Evolutionary conservation across 441 rosid genomes (phyloP).

Genomic region (Mallotus japonicus): DNA sequence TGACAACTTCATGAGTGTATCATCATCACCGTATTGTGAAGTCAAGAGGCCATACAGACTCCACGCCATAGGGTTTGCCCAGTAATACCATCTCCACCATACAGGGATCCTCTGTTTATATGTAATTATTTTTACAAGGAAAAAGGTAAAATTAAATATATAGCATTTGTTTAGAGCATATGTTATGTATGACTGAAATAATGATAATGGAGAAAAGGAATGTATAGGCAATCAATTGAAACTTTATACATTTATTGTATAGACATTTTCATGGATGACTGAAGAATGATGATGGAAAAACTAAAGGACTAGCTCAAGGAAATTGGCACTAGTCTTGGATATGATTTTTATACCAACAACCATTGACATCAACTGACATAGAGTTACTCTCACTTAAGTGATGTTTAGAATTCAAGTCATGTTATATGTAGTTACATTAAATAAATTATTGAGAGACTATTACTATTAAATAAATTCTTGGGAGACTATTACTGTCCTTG

Average conservation of each 20-base stretch:
- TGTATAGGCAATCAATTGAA: too few relatives aligned
- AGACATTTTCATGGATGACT: neutral
- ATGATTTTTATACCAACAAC: too few relatives aligned
- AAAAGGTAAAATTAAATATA: neutral
- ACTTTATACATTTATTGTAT: too few relatives aligned
- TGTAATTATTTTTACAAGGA: neutral
- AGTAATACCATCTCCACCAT: conserved; percentile 99
- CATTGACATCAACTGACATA: too few relatives aligned
- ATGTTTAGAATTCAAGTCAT: too few relatives aligned
- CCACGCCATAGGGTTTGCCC: conserved; percentile 99
- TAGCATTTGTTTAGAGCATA: too few relatives aligned
- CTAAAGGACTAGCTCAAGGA: neutral
- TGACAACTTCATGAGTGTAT: conserved; percentile 46
- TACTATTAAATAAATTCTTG: too few relatives aligned
- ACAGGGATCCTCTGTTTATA: conserved; percentile 78
- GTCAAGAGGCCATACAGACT: conserved; percentile 77
- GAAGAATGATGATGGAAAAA: neutral
- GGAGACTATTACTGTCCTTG: too few relatives aligned
- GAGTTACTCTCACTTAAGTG: neutral
- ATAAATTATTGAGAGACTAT: too few relatives aligned
- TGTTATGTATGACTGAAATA: too few relatives aligned
- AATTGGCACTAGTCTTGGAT: neutral
- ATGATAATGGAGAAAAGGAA: too few relatives aligned
- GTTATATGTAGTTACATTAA: too few relatives aligned
- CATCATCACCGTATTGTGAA: conserved; percentile 77